phyloP scores from a whole-genome alignment of 1,139 yeast species.

The Sporopachydermia cereana region DNA sequence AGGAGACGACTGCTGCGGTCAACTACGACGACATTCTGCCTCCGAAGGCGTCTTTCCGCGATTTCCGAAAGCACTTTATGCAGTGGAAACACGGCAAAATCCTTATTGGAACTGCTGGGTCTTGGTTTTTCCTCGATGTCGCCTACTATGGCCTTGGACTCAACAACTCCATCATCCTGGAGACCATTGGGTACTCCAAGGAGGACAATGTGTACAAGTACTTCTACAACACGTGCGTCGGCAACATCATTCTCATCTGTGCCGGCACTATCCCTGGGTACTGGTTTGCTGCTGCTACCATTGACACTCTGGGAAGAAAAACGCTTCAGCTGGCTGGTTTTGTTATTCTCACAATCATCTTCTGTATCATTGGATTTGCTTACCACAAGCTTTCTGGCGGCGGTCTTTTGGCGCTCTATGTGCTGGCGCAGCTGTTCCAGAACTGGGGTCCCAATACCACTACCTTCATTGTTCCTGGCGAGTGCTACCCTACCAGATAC shows the following conservation, averaged over 20 bases:
- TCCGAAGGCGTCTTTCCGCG: constrained; percentile 33
- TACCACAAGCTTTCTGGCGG: constrained; percentile 46
- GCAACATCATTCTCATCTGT: constrained; percentile 72
- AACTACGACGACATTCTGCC: constrained; percentile 29
- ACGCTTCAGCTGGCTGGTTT: constrained; percentile 70
- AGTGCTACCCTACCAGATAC: constrained; percentile 91
- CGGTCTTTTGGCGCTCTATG: constrained; percentile 64
- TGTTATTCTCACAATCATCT: constrained; percentile 50
- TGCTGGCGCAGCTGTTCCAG: constrained; percentile 72
- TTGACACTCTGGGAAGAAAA: constrained; percentile 74
- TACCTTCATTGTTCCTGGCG: constrained; percentile 94
- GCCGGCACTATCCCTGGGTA: constrained; percentile 91
- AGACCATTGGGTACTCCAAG: constrained; percentile 75
- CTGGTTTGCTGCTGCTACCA: constrained; percentile 68
- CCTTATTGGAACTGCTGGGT: constrained; percentile 40
- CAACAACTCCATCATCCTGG: constrained; percentile 40
- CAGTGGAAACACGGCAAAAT: constrained; percentile 83
- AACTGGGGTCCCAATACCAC: constrained; percentile 95
- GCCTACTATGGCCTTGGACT: constrained; percentile 42
- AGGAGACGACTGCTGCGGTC: constrained; percentile 39
- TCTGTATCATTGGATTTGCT: constrained; percentile 70
- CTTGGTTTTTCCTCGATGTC: constrained; percentile 44
- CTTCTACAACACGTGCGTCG: constrained; percentile 41
- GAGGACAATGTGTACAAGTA: constrained; percentile 54
- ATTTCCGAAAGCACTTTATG: constrained; percentile 36